phyloP scores from a whole-genome alignment of 2,329 filamentous ascomycete species.

The Alternaria arborescens region DNA sequence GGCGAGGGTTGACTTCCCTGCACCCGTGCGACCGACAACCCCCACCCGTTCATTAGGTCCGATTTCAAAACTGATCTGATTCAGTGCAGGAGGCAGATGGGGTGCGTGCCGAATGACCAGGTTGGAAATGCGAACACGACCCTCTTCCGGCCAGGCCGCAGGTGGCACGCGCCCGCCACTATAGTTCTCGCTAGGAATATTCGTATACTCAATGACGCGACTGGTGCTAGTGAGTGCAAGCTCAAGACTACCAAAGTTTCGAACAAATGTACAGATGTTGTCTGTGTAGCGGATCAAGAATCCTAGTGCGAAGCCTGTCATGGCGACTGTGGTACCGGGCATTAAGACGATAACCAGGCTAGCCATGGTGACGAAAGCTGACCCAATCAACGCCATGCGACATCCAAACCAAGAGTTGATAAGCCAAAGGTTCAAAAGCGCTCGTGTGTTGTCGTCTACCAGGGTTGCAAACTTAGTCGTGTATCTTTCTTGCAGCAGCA shows the following conservation, averaged over 20 bases:
- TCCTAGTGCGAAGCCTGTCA: not conserved
- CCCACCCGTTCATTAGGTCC: not conserved
- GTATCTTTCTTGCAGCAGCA: not conserved
- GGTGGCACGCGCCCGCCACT: not conserved
- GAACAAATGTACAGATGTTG: not conserved
- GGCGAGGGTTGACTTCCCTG: conserved; percentile 60
- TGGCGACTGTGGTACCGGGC: not conserved
- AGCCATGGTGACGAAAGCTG: not conserved
- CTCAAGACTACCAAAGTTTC: not conserved
- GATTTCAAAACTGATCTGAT: not conserved
- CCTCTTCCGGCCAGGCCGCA: not conserved
- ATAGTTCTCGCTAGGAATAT: not conserved
- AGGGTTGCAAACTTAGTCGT: not conserved
- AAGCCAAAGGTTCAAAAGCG: not conserved
- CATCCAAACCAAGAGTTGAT: not conserved
- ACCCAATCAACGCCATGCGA: not conserved
- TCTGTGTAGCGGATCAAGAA: not conserved
- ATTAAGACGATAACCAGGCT: not conserved
- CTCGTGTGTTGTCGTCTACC: not conserved
- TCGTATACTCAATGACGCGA: not conserved
- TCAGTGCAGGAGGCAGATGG: conserved; percentile 21
- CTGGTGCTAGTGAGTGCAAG: not conserved
- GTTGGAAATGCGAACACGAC: not conserved
- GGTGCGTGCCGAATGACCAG: not conserved
- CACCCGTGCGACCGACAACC: conserved; percentile 61